Evolutionary conservation across 75 land plant genomes (phyloP).

Genomic region (Azolla pinnata): DNA sequence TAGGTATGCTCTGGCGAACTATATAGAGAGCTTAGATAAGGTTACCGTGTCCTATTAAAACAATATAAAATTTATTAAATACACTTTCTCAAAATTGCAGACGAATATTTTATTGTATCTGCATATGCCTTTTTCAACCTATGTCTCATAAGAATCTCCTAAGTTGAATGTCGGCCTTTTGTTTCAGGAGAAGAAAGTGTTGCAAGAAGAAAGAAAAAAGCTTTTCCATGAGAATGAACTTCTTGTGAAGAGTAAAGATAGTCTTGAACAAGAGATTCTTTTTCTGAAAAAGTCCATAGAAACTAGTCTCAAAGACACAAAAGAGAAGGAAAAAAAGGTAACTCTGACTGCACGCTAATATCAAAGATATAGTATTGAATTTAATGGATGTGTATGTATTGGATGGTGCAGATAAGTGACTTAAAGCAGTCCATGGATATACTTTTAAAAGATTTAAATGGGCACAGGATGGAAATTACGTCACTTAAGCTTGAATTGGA

Average conservation of each 20-base stretch:
- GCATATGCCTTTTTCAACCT: too few relatives aligned
- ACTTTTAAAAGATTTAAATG: slow-evolving; percentile 59
- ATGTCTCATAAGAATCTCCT: too few relatives aligned
- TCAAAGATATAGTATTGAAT: background rate
- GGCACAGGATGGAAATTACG: slow-evolving; percentile 70
- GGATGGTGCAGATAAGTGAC: slow-evolving; percentile 46
- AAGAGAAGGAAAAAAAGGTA: slow-evolving; percentile 74
- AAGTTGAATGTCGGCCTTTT: too few relatives aligned
- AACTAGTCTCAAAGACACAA: slow-evolving; percentile 43
- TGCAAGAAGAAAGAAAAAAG: slow-evolving; percentile 46
- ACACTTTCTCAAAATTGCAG: too few relatives aligned
- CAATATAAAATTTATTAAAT: too few relatives aligned
- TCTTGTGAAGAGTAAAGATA: slow-evolving; percentile 44
- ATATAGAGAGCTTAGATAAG: too few relatives aligned
- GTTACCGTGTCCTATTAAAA: too few relatives aligned
- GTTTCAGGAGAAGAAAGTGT: slow-evolving; percentile 48
- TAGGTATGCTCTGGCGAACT: too few relatives aligned
- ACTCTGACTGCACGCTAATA: background rate
- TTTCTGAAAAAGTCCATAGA: slow-evolving; percentile 46
- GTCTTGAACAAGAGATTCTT: slow-evolving; percentile 40
- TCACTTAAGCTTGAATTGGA: slow-evolving; percentile 77
- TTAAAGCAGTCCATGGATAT: slow-evolving; percentile 51
- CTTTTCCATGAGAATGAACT: slow-evolving; percentile 38
- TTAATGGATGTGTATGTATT: background rate
- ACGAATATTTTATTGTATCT: too few relatives aligned